Conservation (phyloP, 1,284 basidiomycete species). For the Chalciporus sp. region DNA sequence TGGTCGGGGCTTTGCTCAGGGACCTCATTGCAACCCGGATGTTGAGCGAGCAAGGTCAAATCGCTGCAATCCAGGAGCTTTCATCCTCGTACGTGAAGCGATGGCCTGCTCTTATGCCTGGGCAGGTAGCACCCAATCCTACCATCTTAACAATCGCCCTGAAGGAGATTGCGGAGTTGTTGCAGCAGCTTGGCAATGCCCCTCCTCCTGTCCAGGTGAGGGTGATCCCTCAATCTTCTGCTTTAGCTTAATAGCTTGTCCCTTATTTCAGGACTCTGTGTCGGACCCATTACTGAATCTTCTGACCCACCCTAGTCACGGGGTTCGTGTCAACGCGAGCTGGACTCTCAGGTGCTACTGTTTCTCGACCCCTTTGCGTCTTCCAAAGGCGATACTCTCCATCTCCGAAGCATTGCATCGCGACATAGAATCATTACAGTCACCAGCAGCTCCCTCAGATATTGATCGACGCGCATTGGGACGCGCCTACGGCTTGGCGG, state of each 20-base stretch:
- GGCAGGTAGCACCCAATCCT: conserved; percentile 76
- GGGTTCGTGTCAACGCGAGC: conserved; percentile 82
- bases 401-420: conserved; percentile 83
- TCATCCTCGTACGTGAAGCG: conserved; percentile 81
- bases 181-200: conserved; percentile 84
- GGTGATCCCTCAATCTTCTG: background rate
- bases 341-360: conserved; percentile 92
- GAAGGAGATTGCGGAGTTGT: conserved; percentile 86
- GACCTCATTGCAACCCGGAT: conserved; percentile 88
- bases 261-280: conserved; percentile 67
- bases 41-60: conserved; percentile 92
- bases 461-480: conserved; percentile 77
- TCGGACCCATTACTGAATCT: conserved; percentile 86
- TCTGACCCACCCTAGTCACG: conserved; percentile 85
- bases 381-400: conserved; percentile 77
- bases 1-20: conserved; percentile 78
- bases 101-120: conserved; percentile 93
- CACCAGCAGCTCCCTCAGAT: conserved; percentile 75
- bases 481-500: conserved; percentile 87
- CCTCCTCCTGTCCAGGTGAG: conserved; percentile 40
- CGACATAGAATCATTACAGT: conserved; percentile 71
- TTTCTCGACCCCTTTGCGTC: conserved; percentile 81
- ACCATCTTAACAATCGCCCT: conserved; percentile 78
- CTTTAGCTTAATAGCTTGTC: conserved; percentile 6
- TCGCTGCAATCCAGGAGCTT: conserved; percentile 87